Evolutionary conservation across 306 rosid genomes (phyloP), one percentile per base, ranked within the genome.

Genomic region (Fragaria nilgerrensis): DNA sequence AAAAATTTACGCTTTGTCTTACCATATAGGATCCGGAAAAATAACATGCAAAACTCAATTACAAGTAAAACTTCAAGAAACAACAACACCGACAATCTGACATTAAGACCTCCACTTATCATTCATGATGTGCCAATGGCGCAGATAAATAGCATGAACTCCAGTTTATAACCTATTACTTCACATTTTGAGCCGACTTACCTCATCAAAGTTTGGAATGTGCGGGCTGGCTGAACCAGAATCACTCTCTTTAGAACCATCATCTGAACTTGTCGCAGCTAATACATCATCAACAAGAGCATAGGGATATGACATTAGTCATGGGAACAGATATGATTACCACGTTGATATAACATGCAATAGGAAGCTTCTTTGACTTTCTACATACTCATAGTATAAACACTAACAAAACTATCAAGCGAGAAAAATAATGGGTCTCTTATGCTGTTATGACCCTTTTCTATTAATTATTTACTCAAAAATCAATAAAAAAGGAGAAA

Each of bases 161-260:
- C 64, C 20, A 36, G 69, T 53, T 39, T 22, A 9, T 65, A 70
- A 41, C 62, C 63, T 25, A 39, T 20, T 53, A 6, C 44, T n/a
- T 6, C 14, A 2, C 61, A 53, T 58, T 39, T 49, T 52, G 17
- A 19, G 56, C 36, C 53, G 82, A 77, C 87, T 71, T 75, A 90
- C 97, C 89, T 92, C 96, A 1, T 86, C 74, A 50, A 87, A 68
- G 53, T 84, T 88, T 49, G 90, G 90, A 85, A 88, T 59, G 16
- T 81, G 83, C 45, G 81, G 71, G 74, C 85, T 84, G 77, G 84
- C 78, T 70, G 63, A 77, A 65, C 83, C 83, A 66, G 90, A 83
- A 77, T 80, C 61, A 56, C 29, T 80, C 82, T 85, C 94, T 84
- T 89, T 82, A 66, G 86, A 77, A 63, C 34, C 85, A 59, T 81